Base-by-base conservation (phyloP, 2,329 filamentous ascomycete genomes). In the Emmonsia crescens region DNA sequence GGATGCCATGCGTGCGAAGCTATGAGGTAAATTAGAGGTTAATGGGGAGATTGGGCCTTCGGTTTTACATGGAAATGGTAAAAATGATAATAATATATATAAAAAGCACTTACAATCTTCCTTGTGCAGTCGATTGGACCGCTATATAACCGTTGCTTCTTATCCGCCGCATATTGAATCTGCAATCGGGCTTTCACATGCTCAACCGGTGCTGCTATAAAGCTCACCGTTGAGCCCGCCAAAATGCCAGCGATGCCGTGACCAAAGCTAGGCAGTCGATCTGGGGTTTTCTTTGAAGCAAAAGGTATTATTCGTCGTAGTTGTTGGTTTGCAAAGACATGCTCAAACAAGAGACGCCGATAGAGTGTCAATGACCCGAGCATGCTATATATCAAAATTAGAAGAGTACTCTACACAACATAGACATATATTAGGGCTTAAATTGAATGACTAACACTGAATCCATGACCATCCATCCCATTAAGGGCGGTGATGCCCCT, bases 401-500 rank as follows among this genome's bases (percentile, higher is more conserved):
- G 27, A 49, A 27, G 19, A 33, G 52, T 51, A n/a, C 38, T 46
- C 49, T 60, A 49, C 40, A 6, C 27, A 44, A 36, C 31, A 42
- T 27, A 54, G 19, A 36, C 16, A 10, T 46, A 14, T 16, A 24
- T 21, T 3, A 33, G 38, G 29, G 65, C 76, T 66, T 74, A 29
- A 21, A 14, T 31, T 8, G 2, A 21, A 38, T 8, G 33, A 46
- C 56, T 57, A 31, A 82, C 78, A 88, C 74, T 60, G 82, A 85
- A 78, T 99, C 94, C 93, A 97, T 97, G 71, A 95, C 90, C 89
- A 97, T 96, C 94, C 94, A 97, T 68, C 94, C 94, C 59, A 96
- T 85, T 57, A 97, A 80, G 59, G 94, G 94, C 61, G 93, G 93
- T 33, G 89, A 90, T 12, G 91, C 91, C 69, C 93, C 92, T 78